Evolutionary conservation across 352 stramenopile species (phyloP).

Genomic region (Phytophthora crassamura): DNA sequence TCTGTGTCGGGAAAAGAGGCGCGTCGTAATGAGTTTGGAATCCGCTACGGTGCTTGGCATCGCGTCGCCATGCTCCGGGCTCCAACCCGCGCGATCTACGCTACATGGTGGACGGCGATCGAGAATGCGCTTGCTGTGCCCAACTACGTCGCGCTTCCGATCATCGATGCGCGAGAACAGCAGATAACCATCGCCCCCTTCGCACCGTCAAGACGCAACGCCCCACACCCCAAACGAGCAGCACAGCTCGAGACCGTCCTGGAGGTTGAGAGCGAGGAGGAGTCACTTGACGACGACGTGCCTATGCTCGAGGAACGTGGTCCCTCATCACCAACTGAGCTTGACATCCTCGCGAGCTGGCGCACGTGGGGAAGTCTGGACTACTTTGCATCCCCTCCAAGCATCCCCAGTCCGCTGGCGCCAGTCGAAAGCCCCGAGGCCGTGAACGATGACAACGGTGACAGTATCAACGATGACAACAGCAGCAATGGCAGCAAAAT

Average conservation of each 20-base stretch:
- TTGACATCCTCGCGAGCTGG: slow-evolving; percentile 42
- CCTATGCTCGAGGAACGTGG: slow-evolving; percentile 34
- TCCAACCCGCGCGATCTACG: slow-evolving; percentile 31
- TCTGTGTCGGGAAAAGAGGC: slow-evolving; percentile 29
- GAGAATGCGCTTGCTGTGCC: slow-evolving; percentile 23
- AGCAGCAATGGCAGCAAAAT: slow-evolving; percentile 1
- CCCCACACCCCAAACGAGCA: slow-evolving; percentile 3
- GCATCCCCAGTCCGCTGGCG: slow-evolving; percentile 3
- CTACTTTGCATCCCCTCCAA: slow-evolving; percentile 25
- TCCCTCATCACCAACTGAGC: slow-evolving; percentile 23
- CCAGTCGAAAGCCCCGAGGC: background rate
- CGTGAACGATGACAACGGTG: background rate
- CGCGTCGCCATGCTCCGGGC: slow-evolving; percentile 30
- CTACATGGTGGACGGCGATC: slow-evolving; percentile 35
- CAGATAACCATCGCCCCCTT: slow-evolving; percentile 23
- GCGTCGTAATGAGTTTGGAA: slow-evolving; percentile 18
- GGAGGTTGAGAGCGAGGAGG: slow-evolving; percentile 1
- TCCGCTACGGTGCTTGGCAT: slow-evolving; percentile 24
- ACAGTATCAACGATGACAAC: slow-evolving; percentile 1
- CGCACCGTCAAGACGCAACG: slow-evolving; percentile 10
- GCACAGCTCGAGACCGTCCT: slow-evolving; percentile 5
- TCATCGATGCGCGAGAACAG: slow-evolving; percentile 15
- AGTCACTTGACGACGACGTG: slow-evolving; percentile 17
- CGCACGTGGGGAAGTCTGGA: slow-evolving; percentile 37
- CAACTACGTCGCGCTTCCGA: slow-evolving; percentile 25